Conservation (phyloP, 495 filamentous ascomycete genomes). For the Penicillium lagena region DNA sequence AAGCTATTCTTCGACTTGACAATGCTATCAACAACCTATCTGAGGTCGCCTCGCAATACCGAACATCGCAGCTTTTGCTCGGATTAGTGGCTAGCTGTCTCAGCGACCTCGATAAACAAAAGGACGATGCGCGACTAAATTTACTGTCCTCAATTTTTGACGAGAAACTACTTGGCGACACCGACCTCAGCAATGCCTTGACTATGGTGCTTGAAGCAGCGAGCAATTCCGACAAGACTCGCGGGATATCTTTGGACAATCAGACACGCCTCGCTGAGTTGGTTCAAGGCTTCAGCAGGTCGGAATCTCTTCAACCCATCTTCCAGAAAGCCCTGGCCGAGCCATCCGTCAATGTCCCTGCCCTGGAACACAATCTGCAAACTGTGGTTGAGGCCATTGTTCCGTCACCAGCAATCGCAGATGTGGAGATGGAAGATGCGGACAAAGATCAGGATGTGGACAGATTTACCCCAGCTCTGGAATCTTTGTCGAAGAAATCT, state of each 20-base stretch:
- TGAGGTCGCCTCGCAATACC: conserved; percentile 56
- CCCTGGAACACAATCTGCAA: conserved; percentile 64
- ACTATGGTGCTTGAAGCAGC: conserved; percentile 49
- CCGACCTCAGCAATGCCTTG: conserved; percentile 55
- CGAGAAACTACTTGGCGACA: conserved; percentile 51
- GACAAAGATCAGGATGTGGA: conserved; percentile 29
- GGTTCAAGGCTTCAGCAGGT: conserved; percentile 55
- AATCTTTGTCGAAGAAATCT: conserved; percentile 24
- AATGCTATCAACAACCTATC: conserved; percentile 51
- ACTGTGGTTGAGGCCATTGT: conserved; percentile 50
- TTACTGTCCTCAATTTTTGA: conserved; percentile 57
- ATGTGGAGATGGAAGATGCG: conserved; percentile 45
- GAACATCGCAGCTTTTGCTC: conserved; percentile 66
- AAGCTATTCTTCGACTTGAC: conserved; percentile 58
- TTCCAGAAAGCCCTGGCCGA: conserved; percentile 54
- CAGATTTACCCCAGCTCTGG: conserved; percentile 29
- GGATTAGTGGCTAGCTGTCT: conserved; percentile 64
- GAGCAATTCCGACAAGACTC: conserved; percentile 23
- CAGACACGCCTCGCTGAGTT: conserved; percentile 58
- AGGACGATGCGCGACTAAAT: conserved; percentile 48
- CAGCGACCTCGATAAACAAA: conserved; percentile 54
- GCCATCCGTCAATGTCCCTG: conserved; percentile 57
- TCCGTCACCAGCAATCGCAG: conserved; percentile 33
- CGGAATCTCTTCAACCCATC: conserved; percentile 44
- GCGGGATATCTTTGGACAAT: conserved; percentile 37